Evolutionary conservation across 2,329 filamentous ascomycete species (phyloP).

Genomic region (Phyllosticta citribraziliensis): DNA sequence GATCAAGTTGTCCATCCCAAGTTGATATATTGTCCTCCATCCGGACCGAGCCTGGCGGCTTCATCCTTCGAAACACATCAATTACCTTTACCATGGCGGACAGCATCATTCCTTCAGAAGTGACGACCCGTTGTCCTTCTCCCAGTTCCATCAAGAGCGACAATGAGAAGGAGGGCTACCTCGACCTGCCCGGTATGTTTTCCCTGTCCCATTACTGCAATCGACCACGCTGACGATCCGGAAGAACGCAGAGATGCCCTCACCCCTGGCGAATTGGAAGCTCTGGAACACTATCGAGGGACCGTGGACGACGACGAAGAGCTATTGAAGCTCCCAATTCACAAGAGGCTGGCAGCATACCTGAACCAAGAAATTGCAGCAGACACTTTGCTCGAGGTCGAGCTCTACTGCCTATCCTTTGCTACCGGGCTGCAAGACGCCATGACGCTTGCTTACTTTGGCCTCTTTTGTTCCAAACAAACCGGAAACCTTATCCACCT

Average conservation of each 20-base stretch:
- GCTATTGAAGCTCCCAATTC: constrained; percentile 1
- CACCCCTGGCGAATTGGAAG: constrained; percentile 3
- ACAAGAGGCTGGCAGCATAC: constrained; percentile 3
- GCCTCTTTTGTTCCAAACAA: constrained; percentile 20
- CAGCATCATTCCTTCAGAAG: background rate
- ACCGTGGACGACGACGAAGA: background rate
- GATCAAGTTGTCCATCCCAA: background rate
- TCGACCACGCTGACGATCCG: background rate
- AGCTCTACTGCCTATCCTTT: constrained; percentile 20
- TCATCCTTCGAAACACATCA: background rate
- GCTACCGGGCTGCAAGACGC: constrained; percentile 19
- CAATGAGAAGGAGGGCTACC: background rate
- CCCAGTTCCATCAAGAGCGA: background rate
- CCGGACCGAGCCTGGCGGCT: background rate
- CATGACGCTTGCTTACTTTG: constrained; percentile 20
- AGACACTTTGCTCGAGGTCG: constrained; percentile 15
- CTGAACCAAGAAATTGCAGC: constrained; percentile 17
- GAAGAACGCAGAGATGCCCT: background rate
- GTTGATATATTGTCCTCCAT: background rate
- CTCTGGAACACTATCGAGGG: background rate
- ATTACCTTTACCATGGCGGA: background rate
- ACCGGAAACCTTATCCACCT: constrained; percentile 15
- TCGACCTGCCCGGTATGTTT: background rate
- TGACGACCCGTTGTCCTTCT: background rate
- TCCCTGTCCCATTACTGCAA: background rate